Base-by-base conservation (phyloP, 2,329 filamentous ascomycete species). In the Fusarium buharicum region DNA sequence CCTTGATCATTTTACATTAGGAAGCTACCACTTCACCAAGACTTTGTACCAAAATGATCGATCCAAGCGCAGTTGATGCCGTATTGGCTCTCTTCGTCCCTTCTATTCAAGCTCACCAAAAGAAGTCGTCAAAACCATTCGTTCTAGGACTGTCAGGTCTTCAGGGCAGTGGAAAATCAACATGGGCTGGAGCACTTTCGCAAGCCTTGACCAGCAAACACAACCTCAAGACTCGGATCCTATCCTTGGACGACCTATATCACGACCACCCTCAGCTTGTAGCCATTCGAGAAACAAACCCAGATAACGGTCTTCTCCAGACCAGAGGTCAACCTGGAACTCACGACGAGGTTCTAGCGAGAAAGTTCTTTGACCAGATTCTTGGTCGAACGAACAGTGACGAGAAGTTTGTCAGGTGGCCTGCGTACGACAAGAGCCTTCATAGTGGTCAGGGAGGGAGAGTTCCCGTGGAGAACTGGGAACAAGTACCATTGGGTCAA, bases 101-200 rank as follows among this genome's bases (percentile, higher is more conserved):
- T 7, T 16, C 38, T 3, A 61, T 70, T 2, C 53, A 59, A 4
- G 24, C 28, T 4, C 67, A 70, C 27, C 53, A 20, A 4, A 16
- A 64, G 17, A 50, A 34, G 12, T 39, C 55, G 8, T 16, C 55
- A 5, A 59, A 51, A 6, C 64, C 66, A 2, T 70, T 65, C 11
- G 47, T 70, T 1, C 46, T 70, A 0, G 68, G 68, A 1, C 43
- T 70, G 17, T 70, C 68, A 2, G 68, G 68, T 0, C 49, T 70
- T 2, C 68, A 70, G 44, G 68, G 68, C 10, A 70, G 68, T 22
- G 68, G 68, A 2, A 70, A 70, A 16, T 70, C 68, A 11, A 70
- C 68, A 54, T 70, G 68, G 68, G 68, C 68, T 11, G 50, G 44
- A 22, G 66, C 64, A 31, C 45, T 70, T 1, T 66, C 68, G 1